Percentiles rank a stretch among this genome's conserved stretches.
phyloP scores from a whole-genome alignment of 2,329 filamentous ascomycete genomes.

The Penicillium sp. region DNA sequence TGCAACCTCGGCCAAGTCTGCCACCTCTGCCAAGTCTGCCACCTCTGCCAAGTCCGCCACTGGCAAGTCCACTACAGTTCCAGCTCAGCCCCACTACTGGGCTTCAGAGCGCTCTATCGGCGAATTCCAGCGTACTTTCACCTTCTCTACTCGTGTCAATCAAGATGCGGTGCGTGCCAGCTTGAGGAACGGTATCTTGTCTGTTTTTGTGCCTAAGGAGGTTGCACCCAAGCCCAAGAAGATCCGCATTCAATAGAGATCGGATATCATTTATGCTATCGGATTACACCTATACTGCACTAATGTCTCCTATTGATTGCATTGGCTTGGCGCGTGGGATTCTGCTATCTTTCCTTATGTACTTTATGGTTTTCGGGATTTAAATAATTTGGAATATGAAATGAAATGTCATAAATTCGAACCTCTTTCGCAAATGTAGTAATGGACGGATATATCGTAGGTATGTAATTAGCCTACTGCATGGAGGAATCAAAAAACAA shows the following conservation, averaged over 20 bases:
- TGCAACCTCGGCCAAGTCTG: not conserved
- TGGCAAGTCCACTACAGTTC: conserved; percentile 7
- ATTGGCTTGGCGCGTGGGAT: not conserved
- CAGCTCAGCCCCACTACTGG: conserved; percentile 47
- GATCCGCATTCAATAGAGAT: conserved; percentile 54
- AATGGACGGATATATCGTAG: too few species aligned
- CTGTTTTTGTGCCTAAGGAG: conserved; percentile 57
- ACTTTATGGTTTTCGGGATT: not conserved
- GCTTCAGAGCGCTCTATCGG: conserved; percentile 58
- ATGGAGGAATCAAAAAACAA: too few species aligned
- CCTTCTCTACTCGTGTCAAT: conserved; percentile 57
- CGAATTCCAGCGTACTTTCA: conserved; percentile 58
- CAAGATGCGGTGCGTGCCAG: conserved; percentile 60
- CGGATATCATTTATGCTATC: not conserved
- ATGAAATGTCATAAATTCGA: not conserved
- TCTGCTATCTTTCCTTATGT: not conserved
- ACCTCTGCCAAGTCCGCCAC: not conserved
- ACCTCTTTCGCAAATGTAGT: not conserved
- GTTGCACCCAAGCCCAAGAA: conserved; percentile 50
- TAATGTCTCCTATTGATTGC: not conserved
- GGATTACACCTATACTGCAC: not conserved
- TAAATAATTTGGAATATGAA: not conserved
- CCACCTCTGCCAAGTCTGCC: not conserved
- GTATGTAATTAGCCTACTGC: too few species aligned
- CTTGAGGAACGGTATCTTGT: conserved; percentile 60